phyloP scores from a whole-genome alignment of 75 land plant genomes.

The Azolla pinnata region DNA sequence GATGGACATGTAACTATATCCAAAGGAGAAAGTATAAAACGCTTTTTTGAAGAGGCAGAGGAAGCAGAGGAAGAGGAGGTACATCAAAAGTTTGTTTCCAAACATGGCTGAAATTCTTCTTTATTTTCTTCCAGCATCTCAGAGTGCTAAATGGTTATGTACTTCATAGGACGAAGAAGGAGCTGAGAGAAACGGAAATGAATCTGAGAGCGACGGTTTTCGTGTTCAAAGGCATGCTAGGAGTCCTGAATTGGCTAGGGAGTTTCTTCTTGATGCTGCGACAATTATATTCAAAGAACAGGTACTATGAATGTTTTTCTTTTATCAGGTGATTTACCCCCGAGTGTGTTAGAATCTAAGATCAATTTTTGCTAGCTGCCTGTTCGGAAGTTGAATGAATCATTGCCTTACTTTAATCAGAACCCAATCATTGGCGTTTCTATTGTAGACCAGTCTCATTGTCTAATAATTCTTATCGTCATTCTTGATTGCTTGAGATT shows the following conservation, averaged over 20 bases:
- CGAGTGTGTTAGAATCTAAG: too few species aligned
- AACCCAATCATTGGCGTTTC: too few species aligned
- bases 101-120: too few species aligned
- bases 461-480: too few species aligned
- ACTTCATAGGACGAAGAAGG: constrained; percentile 76
- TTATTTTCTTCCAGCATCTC: background rate
- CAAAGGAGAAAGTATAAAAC: constrained; percentile 81
- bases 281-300: constrained; percentile 98
- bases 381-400: too few species aligned
- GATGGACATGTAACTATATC: constrained; percentile 92
- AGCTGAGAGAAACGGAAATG: constrained; percentile 88
- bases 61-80: constrained; percentile 99
- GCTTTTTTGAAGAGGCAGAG: constrained; percentile 98
- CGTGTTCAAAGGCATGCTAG: constrained; percentile 98
- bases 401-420: too few species aligned
- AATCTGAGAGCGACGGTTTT: constrained; percentile 77
- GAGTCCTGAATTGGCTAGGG: constrained; percentile 99
- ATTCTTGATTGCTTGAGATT: too few species aligned
- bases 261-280: constrained; percentile 95
- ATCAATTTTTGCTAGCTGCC: too few species aligned
- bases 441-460: too few species aligned
- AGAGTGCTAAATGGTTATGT: background rate
- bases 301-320: too few species aligned
- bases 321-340: too few species aligned
- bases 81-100: background rate